phyloP scores from a whole-genome alignment of 257 asterid species.

The Cruciata laevipes region DNA sequence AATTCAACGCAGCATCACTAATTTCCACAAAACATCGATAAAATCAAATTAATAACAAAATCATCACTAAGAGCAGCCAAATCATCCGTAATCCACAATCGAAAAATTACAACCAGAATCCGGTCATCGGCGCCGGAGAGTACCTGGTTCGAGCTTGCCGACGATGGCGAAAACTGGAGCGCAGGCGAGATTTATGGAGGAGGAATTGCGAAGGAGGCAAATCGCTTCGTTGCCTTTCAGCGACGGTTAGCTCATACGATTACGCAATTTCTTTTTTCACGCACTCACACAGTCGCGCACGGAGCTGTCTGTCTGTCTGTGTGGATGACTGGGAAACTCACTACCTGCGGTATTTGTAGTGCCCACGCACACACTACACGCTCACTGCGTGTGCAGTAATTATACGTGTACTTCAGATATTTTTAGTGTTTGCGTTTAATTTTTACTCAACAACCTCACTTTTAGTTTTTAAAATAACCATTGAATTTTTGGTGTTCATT shows the following conservation, averaged over 20 bases:
- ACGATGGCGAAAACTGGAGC: background rate
- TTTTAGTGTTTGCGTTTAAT: background rate
- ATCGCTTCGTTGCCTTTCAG: background rate
- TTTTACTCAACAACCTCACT: background rate
- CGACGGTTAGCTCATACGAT: constrained; percentile 12
- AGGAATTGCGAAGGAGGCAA: background rate
- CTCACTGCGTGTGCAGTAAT: background rate
- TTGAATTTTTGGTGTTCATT: no score
- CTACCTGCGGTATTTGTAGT: background rate
- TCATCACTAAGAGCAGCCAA: background rate
- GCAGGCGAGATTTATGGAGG: background rate
- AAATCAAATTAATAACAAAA: background rate
- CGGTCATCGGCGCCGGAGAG: background rate
- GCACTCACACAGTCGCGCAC: background rate
- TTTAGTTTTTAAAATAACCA: no score
- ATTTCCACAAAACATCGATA: background rate
- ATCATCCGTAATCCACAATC: background rate
- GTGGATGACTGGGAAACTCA: constrained; percentile 3
- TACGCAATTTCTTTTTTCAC: background rate
- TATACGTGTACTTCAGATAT: background rate
- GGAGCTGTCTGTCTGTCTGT: constrained; percentile 7
- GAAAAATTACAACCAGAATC: background rate
- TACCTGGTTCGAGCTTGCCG: constrained; percentile 1
- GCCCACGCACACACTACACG: constrained; percentile 2
- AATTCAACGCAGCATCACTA: background rate